Evolutionary conservation across 208 protist species (phyloP).

Genomic region (Jaenimonas drosophilae): DNA sequence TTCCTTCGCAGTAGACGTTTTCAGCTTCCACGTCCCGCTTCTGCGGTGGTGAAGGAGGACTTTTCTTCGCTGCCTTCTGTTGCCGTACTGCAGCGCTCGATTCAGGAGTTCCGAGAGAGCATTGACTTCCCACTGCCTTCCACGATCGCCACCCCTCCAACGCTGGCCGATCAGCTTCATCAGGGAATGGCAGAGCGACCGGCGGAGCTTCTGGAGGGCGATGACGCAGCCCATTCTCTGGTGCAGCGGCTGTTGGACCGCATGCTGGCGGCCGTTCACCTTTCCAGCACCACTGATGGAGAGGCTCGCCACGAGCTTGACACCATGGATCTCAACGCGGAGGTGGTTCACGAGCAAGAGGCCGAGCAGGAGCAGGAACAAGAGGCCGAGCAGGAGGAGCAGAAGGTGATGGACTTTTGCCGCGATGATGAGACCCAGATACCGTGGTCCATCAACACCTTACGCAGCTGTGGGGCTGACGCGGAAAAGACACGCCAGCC

Average conservation of each 20-base stretch:
- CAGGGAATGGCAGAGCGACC: slow-evolving; percentile 20
- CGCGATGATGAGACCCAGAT: slow-evolving; percentile 84
- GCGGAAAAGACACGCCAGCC: slow-evolving; percentile 16
- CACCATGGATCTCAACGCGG: slow-evolving; percentile 60
- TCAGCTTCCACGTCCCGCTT: slow-evolving; percentile 9
- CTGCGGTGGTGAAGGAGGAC: background rate
- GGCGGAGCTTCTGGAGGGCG: slow-evolving; percentile 25
- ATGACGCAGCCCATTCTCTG: slow-evolving; percentile 16
- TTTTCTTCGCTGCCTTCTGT: slow-evolving; percentile 9
- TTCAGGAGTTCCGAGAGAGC: slow-evolving; percentile 68
- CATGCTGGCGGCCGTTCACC: slow-evolving; percentile 17
- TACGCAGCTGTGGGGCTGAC: slow-evolving; percentile 16
- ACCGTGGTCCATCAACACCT: slow-evolving; percentile 57
- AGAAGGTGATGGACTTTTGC: slow-evolving; percentile 55
- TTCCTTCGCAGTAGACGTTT: slow-evolving; percentile 44
- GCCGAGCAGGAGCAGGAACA: slow-evolving; percentile 81
- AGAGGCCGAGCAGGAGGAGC: slow-evolving; percentile 74
- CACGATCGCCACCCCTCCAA: slow-evolving; percentile 15
- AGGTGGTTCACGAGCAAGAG: slow-evolving; percentile 84
- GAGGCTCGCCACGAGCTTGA: slow-evolving; percentile 17
- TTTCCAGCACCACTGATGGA: background rate
- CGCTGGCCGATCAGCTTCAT: slow-evolving; percentile 51
- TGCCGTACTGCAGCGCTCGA: slow-evolving; percentile 26
- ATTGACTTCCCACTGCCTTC: slow-evolving; percentile 46
- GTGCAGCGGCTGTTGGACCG: slow-evolving; percentile 27